phyloP scores from a whole-genome alignment of 2,329 filamentous ascomycete species.

The Hypoxylon rubiginosum region DNA sequence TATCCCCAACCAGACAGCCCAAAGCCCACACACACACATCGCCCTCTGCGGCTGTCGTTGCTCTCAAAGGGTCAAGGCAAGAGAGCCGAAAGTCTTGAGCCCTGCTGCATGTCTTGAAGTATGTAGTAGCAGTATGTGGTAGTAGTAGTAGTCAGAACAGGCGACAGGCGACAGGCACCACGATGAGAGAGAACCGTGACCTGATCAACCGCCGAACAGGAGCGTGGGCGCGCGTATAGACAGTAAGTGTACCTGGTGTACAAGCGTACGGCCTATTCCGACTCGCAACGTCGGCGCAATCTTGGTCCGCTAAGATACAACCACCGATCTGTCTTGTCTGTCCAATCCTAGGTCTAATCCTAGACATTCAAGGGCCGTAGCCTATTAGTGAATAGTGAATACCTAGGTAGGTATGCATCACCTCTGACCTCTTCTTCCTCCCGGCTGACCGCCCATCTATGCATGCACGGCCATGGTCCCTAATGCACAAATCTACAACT shows the following conservation, averaged over 20 bases:
- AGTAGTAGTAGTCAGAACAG: neutral
- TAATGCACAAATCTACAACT: conserved; percentile 23
- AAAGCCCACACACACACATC: conserved; percentile 1
- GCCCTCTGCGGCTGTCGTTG: conserved; percentile 24
- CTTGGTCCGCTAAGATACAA: conserved; percentile 31
- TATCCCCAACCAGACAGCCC: conserved; percentile 14
- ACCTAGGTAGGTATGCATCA: no score
- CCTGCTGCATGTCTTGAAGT: neutral
- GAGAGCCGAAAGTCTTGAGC: conserved; percentile 3
- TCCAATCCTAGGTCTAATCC: conserved; percentile 22
- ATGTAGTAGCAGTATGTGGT: no score
- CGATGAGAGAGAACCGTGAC: neutral
- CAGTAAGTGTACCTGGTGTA: neutral
- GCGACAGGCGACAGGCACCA: neutral
- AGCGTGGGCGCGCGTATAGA: neutral
- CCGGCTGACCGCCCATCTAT: conserved; percentile 41
- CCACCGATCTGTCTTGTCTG: conserved; percentile 26
- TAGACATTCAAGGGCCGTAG: conserved; percentile 1
- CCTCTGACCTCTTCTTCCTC: conserved; percentile 12
- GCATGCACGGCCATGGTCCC: conserved; percentile 27
- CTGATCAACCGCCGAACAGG: neutral
- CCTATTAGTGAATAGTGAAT: conserved; percentile 13
- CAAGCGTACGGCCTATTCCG: conserved; percentile 18
- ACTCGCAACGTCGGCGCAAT: conserved; percentile 23
- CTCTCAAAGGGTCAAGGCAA: conserved; percentile 8